Evolutionary conservation across 2,329 filamentous ascomycete genomes (phyloP), one percentile per base, ranked within the genome.

Genomic region (Hymenoscyphus repandus): DNA sequence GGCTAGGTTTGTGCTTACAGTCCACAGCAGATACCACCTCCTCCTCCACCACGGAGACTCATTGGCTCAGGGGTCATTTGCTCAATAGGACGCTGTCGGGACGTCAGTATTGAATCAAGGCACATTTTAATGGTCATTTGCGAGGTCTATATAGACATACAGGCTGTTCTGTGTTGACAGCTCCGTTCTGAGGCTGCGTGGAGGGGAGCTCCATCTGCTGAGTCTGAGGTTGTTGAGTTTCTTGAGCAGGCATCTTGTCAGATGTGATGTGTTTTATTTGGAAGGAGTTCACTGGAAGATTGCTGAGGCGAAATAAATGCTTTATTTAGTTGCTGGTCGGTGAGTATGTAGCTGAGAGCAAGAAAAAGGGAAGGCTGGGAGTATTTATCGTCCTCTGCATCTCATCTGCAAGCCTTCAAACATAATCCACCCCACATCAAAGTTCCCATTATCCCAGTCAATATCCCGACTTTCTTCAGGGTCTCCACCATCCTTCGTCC

Each of bases 31-130:
- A 64, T 6, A 38, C 48, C 60, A 34, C 46, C 58, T 31, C 51
- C 55, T 3, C 50, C 58, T 42, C 62, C 62, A 39, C 62, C 62
- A 43, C 62, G 57, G 54, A 64, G 60, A 47, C 48, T 53, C 5
- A 58, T 52, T 20, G 62, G 60, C 53, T 62, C 61, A 36, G 61
- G 58, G 32, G 58, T 60, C 62, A 64, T 64, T 48, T 61, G 53
- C 53, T 64, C 61, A 15, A 45, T 49, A 27, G 54, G 44, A 41
- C 55, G 56, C 62, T 64, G 49, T 20, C 30, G 18, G 34, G 22
- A n/a, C 49, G 46, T 55, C 70, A 69, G 33, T 62, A 58, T 55
- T 72, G 5, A 17, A 17, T n/a, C n/a, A n/a, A n/a, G n/a, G n/a
- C n/a, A n/a, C n/a, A n/a, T n/a, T n/a, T n/a, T n/a, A n/a, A n/a